Evolutionary conservation across 352 stramenopile genomes (phyloP), one percentile per base, ranked within the genome.

Genomic region (Globisporangium viniferum): DNA sequence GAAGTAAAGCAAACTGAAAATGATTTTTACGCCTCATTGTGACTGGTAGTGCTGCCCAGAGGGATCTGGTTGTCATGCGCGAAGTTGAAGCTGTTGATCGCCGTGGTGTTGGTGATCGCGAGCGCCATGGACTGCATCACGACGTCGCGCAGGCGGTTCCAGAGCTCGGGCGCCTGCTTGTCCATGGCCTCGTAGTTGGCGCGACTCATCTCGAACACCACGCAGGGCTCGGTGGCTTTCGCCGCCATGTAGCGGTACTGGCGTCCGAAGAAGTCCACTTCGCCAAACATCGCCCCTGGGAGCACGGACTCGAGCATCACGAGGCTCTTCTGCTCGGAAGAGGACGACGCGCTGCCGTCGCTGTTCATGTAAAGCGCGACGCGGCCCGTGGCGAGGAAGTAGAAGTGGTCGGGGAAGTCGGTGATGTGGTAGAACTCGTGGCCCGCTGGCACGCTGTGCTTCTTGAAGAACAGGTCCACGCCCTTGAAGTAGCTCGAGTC

Each of bases 221-320:
- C 46, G 46, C 46, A 27, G 46, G 46, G 46, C 46, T 54, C 46
- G 5, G 46, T 54, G 46, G 46, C 46, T 48, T 48, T 48, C 39
- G 14, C 39, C 39, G 39, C 12, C 39, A 48, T 88, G 67, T 85
- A 80, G 44, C 87, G 81, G 27, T 78, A 80, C 65, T 95, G 88
- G 22, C 73, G 70, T 36, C 85, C 81, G 57, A 95, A 94, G 64
- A 96, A 96, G 62, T 96, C 88, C 3, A 93, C 86, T 64, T 96
- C 88, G 27, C 88, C 88, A 70, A 96, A 96, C 80, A 94, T 91
- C 36, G 85, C 86, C 9, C 84, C 86, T 0, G 86, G 82, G 20
- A 91, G 81, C 49, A 93, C 86, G 35, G 84, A 82, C 67, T 93
- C 84, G 9, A 94, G 59, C 61, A 89, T 61, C 46, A 79, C 77